These are phyloP conservation scores for Tetrahymena elliotti DNA, from an alignment of 73 alveolate genomes.

Conservation along the genomic window DNA sequence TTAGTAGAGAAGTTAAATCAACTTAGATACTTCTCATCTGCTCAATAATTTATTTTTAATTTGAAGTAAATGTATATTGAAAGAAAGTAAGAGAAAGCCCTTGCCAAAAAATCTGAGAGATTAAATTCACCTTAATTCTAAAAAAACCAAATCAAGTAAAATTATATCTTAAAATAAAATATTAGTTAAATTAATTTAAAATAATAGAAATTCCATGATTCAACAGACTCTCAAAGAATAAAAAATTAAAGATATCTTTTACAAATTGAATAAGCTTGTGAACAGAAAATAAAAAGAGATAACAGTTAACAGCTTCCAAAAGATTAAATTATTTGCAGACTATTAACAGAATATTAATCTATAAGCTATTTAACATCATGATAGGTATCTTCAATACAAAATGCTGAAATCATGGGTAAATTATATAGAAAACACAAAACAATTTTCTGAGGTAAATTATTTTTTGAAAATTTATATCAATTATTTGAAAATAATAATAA, in stretches of 20 bases:
- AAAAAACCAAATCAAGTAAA: neutral
- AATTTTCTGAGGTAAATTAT: neutral
- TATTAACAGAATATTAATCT: neutral
- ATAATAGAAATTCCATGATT: neutral
- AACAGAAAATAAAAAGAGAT: neutral
- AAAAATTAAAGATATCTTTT: neutral
- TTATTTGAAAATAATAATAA: neutral
- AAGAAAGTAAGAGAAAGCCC: neutral
- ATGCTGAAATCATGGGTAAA: neutral
- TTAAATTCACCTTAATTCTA: neutral
- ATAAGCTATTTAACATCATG: neutral
- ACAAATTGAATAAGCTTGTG: neutral
- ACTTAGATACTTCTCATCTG: neutral
- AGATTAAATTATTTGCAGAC: neutral
- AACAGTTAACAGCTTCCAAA: neutral
- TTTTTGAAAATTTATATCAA: neutral
- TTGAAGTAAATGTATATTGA: neutral
- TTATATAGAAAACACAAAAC: neutral
- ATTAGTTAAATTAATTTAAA: neutral
- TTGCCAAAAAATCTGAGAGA: neutral
- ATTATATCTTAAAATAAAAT: neutral
- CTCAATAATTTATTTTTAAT: neutral
- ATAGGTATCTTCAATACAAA: neutral
- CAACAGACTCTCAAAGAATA: neutral
- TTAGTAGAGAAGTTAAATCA: neutral